Percentiles rank a stretch among this genome's conserved stretches.
These are phyloP conservation scores for Fimicolochytrium jonesii DNA, from an alignment of 192 early-diverging fungal species.

Conservation along the genomic window DNA sequence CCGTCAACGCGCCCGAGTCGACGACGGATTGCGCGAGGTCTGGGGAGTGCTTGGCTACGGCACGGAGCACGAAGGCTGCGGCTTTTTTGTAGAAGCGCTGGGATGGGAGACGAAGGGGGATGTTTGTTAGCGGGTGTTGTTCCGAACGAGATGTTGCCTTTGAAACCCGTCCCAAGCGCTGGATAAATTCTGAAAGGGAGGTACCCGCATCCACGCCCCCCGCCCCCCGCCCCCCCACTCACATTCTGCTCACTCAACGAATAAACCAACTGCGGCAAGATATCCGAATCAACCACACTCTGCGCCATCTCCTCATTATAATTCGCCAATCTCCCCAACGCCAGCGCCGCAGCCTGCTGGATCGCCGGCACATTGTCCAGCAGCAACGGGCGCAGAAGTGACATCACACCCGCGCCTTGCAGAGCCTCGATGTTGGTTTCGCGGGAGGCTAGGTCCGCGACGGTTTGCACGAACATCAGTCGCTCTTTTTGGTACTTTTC, in stretches of 20 bases:
- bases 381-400: conserved; percentile 49
- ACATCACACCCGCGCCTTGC: conserved; percentile 46
- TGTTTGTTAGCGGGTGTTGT: too few relatives aligned
- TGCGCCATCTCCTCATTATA: conserved; percentile 55
- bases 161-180: too few relatives aligned
- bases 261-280: conserved; percentile 52
- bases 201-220: too few relatives aligned
- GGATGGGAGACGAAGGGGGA: too few relatives aligned
- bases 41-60: conserved; percentile 54
- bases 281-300: conserved; percentile 51
- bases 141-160: too few relatives aligned
- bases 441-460: conserved; percentile 54
- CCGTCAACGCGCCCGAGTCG: conserved; percentile 48
- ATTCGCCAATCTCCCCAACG: conserved; percentile 53
- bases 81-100: conserved; percentile 62
- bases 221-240: not conserved
- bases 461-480: conserved; percentile 52
- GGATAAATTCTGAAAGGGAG: too few relatives aligned
- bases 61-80: conserved; percentile 51
- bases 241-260: conserved; percentile 52
- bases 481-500: conserved; percentile 58
- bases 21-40: conserved; percentile 51
- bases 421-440: conserved; percentile 56
- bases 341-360: conserved; percentile 57
- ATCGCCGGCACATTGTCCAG: conserved; percentile 54